These are phyloP conservation scores for Paecilomyces sp. DNA, from an alignment of 2,329 filamentous ascomycete genomes.

Conservation along the genomic window DNA sequence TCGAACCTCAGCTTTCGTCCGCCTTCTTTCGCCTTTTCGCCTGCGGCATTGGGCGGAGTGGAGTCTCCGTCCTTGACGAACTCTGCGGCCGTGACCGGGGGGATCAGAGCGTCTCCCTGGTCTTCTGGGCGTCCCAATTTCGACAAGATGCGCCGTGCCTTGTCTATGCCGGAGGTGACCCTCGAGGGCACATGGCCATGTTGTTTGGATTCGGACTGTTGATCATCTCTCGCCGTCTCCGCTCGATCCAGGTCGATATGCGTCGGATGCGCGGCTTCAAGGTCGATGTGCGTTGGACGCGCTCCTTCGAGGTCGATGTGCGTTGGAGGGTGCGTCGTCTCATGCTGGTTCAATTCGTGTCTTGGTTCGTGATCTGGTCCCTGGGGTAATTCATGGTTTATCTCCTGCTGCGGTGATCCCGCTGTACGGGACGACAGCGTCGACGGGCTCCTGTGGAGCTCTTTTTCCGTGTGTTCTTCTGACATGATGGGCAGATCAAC, in stretches of 20 bases:
- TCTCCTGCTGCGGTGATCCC: not conserved
- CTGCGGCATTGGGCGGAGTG: not conserved
- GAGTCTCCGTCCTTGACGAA: conserved; percentile 2
- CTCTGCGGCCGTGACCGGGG: not conserved
- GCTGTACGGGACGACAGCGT: not conserved
- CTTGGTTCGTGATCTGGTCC: no score
- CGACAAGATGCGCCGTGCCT: conserved; percentile 4
- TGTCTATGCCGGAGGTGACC: conserved; percentile 1
- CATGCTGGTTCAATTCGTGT: not conserved
- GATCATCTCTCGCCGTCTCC: not conserved
- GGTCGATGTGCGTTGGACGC: no score
- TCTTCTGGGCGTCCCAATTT: conserved; percentile 8
- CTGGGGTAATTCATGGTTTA: no score
- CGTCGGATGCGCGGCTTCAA: no score
- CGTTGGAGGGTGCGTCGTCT: not conserved
- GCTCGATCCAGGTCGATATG: not conserved
- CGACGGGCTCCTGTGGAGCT: not conserved
- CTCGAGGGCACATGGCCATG: not conserved
- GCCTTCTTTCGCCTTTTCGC: not conserved
- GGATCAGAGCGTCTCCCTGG: conserved; percentile 6
- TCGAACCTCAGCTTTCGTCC: not conserved
- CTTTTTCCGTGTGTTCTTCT: not conserved
- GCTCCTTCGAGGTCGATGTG: no score
- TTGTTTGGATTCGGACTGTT: not conserved
- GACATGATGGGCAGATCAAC: not conserved